phyloP scores from a whole-genome alignment of 768 basidiomycete genomes.

The Mrakia hoshinonis region DNA sequence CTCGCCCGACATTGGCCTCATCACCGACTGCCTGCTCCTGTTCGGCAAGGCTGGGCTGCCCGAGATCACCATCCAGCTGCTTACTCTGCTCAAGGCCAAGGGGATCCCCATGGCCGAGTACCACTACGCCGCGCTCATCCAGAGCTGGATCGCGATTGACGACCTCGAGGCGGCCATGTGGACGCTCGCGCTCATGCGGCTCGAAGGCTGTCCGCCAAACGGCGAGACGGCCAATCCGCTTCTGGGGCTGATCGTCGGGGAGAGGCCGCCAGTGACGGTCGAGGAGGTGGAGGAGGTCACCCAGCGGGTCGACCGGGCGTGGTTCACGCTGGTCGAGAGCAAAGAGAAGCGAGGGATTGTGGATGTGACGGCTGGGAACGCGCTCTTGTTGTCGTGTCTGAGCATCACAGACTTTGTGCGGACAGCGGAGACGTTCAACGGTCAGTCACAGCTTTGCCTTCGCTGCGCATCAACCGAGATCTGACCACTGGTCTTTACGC shows the following conservation, averaged over 20 bases:
- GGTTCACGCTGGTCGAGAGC: slow-evolving; percentile 20
- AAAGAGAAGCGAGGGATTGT: slow-evolving; percentile 16
- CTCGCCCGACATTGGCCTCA: slow-evolving; percentile 20
- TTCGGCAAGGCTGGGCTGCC: slow-evolving; percentile 18
- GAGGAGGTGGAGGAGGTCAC: slow-evolving; percentile 2
- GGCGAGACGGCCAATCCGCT: slow-evolving; percentile 8
- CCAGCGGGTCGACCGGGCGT: slow-evolving; percentile 17
- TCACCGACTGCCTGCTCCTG: slow-evolving; percentile 18
- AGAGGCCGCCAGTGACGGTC: background rate
- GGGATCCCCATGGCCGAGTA: background rate
- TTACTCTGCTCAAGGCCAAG: slow-evolving; percentile 3
- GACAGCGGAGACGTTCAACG: slow-evolving; percentile 28
- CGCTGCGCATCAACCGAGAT: background rate
- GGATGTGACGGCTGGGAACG: slow-evolving; percentile 21
- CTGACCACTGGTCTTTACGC: no score
- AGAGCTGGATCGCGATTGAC: slow-evolving; percentile 8
- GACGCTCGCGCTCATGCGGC: slow-evolving; percentile 8
- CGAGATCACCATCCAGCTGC: slow-evolving; percentile 10
- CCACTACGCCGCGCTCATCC: slow-evolving; percentile 20
- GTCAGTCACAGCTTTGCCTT: background rate
- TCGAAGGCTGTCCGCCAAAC: slow-evolving; percentile 9
- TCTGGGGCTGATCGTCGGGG: slow-evolving; percentile 13
- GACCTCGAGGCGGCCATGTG: slow-evolving; percentile 25
- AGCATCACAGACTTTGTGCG: slow-evolving; percentile 20
- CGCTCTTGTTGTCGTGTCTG: slow-evolving; percentile 20